Base-by-base conservation (phyloP, 2,329 filamentous ascomycete species). In the Colletotrichum truncatum region DNA sequence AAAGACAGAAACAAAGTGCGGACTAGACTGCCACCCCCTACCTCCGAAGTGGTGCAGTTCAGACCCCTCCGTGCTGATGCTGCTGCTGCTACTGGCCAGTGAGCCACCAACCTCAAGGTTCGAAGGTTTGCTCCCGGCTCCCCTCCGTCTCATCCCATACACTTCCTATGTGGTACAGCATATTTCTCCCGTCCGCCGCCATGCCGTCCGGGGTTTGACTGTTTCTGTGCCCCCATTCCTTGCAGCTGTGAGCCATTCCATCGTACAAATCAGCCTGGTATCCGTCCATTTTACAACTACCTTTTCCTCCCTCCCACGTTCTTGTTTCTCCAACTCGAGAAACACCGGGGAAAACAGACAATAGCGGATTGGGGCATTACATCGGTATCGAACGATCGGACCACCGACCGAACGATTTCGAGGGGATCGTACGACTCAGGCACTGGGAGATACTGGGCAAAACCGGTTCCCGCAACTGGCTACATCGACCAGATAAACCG, bases 121-220 rank as follows among this genome's bases (percentile, higher is more conserved):
- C 36, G 57, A 51, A 66, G 51, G 63, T 51, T 66, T 58, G 63
- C 63, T 66, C 63, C 63, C 63, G 57, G 63, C 57, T 65, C 56
- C 48, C 48, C 63, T 66, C 58, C 63, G 63, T 66, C 63, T 66
- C 63, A 66, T 66, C 63, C 63, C 59, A 66, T 63, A 36, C 61
- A 63, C 43, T 51, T 21, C n/a, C n/a, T n/a, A n/a, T n/a, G n/a
- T n/a, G n/a, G n/a, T n/a, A 57, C 49, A 63, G 57, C 63, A 66
- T 66, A 61, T 30, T 43, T 66, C 57, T 62, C 51, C 63, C 63
- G 63, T 55, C 41, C 41, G 38, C 62, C 41, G 48, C 54, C 48
- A 56, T 63, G 58, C 58, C 57, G 38, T 54, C 51, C 28, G 36
- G 52, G 49, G 41, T 66, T 63, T 56, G 63, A 63, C 43, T n/a